A percentile compares a stretch with the other conserved stretches of the same genome.
Conservation (phyloP, 331 rosid genomes). For the Malus hybrid region DNA sequence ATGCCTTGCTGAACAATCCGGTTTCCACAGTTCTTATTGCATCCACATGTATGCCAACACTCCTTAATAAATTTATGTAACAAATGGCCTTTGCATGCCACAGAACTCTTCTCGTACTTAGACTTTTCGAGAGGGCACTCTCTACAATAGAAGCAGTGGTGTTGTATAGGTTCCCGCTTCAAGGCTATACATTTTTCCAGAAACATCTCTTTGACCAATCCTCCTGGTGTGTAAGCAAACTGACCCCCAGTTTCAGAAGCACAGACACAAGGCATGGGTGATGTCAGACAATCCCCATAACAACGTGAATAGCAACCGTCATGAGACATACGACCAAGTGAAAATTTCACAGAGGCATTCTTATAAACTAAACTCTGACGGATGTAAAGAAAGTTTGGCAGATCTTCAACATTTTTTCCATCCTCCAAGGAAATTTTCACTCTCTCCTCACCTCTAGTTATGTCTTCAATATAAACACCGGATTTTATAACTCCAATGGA, state of each 20-base stretch:
- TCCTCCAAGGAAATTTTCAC: slow-evolving; percentile 49
- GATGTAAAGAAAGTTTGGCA: slow-evolving; percentile 48
- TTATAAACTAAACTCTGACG: slow-evolving; percentile 41
- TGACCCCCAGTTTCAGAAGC: slow-evolving; percentile 48
- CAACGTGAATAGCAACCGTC: slow-evolving; percentile 58
- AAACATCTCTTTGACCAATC: slow-evolving; percentile 52
- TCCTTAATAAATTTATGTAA: slow-evolving; percentile 55
- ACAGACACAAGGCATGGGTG: slow-evolving; percentile 52
- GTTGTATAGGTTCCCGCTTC: slow-evolving; percentile 25
- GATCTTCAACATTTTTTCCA: slow-evolving; percentile 31
- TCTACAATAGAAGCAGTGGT: slow-evolving; percentile 33
- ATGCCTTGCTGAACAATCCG: slow-evolving; percentile 65
- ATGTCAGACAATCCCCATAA: slow-evolving; percentile 59
- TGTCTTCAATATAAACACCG: slow-evolving; percentile 37
- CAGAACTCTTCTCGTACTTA: slow-evolving; percentile 32
- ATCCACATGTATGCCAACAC: slow-evolving; percentile 74
- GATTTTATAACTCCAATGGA: slow-evolving; percentile 17
- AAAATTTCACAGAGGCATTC: slow-evolving; percentile 45
- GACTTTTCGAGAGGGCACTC: slow-evolving; percentile 49
- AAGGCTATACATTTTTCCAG: slow-evolving; percentile 51
- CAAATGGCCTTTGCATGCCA: slow-evolving; percentile 53
- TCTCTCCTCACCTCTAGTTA: slow-evolving; percentile 72
- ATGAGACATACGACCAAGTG: slow-evolving; percentile 42
- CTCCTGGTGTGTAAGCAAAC: slow-evolving; percentile 56
- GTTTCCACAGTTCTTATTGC: slow-evolving; percentile 61